Conservation (phyloP, 75 land plant species). For the Adiantum capillusveneris region DNA sequence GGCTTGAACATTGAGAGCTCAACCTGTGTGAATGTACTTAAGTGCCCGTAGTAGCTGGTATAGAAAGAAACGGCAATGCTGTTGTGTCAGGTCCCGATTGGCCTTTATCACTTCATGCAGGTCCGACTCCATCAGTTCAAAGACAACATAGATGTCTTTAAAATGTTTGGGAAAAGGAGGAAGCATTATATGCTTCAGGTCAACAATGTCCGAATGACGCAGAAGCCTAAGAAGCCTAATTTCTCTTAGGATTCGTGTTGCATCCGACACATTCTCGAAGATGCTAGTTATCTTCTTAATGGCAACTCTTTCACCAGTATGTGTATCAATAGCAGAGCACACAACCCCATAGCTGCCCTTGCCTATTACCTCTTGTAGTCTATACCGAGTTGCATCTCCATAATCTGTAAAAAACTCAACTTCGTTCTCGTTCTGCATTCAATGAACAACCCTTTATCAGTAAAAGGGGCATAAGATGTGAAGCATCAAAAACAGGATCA, state of each 20-base stretch:
- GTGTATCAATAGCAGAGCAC: constrained; percentile 82
- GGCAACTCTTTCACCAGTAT: constrained; percentile 78
- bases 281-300: constrained; percentile 92
- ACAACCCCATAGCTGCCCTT: constrained; percentile 97
- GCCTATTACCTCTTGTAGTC: constrained; percentile 76
- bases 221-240: constrained; percentile 80
- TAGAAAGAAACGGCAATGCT: constrained; percentile 78
- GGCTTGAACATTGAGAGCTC: not conserved
- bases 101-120: constrained; percentile 90
- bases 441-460: too few relatives aligned
- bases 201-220: constrained; percentile 86
- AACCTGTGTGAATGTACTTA: constrained; percentile 88
- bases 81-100: constrained; percentile 79
- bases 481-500: too few relatives aligned
- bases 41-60: constrained; percentile 92
- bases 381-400: constrained; percentile 81
- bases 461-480: too few relatives aligned
- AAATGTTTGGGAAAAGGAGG: constrained; percentile 87
- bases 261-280: constrained; percentile 89
- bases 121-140: constrained; percentile 92
- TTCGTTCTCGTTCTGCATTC: constrained; percentile 16
- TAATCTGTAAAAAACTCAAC: constrained; percentile 76
- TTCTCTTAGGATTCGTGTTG: constrained; percentile 82
- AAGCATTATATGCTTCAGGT: constrained; percentile 80
- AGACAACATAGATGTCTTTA: constrained; percentile 84